Base-by-base conservation (phyloP, 1,284 basidiomycete genomes). In the Pseudozyma sp. region DNA sequence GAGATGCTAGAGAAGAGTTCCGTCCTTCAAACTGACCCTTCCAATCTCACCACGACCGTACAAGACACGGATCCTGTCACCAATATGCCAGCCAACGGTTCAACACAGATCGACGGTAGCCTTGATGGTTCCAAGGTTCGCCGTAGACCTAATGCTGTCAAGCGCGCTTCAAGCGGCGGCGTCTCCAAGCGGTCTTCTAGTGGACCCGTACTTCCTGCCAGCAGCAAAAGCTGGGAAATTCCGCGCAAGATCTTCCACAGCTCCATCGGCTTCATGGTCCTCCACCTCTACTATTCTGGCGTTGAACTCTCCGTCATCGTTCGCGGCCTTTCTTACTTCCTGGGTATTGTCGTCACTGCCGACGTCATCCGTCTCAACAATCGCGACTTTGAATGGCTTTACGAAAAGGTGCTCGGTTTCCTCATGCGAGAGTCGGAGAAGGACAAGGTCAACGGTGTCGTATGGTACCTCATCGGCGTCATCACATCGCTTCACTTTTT, bases 381-480 rank as follows among this genome's bases (percentile, higher is more conserved):
- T 50, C 88, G 89, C 1, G 80, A 87, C 0, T 93, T 97, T 78
- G 94, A 91, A 74, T 86, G 86, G 47, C 76, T 91, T 8, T 98
- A 95, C 84, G 95, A 97, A 85, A 86, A 87, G 14, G 86, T 87
- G 36, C 86, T 96, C 1, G 95, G 96, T 19, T 91, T 93, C 82
- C 89, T 99, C 59, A 98, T 99, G 96, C 90, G 95, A 16, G 93
- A 95, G 76, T 91, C 90, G 75, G 95, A 97, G 87, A 92, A 92
- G 76, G 80, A 84, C 42, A 77, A 79, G 45, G 81, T 86, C 52
- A 86, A 86, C 50, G 96, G 96, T 5, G 94, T 96, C 35, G 91
- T 97, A 49, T 98, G 94, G 93, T 99, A 98, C 85, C 91, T 98
- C 56, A 86, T 96, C 35, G 96, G 96, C 18, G 94, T 94, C 76